Base-by-base conservation (phyloP, 2,329 filamentous ascomycete genomes). In the Chaetomium globosum region DNA sequence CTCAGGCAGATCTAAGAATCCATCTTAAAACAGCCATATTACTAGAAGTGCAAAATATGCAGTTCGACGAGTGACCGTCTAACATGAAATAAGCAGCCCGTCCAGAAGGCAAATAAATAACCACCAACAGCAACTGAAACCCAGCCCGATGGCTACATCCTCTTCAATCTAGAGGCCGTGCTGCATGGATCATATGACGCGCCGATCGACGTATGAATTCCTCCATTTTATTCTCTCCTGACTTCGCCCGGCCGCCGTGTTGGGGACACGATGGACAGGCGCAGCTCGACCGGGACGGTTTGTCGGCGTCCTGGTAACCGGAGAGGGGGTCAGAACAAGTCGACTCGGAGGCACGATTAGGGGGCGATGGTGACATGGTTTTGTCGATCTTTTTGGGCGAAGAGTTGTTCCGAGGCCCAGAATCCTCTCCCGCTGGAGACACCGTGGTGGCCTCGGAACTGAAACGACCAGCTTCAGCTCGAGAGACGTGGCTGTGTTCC, bases 161-260 rank as follows among this genome's bases (percentile, higher is more conserved):
- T 56, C 30, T 39, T 56, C 28, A 48, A 63, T 16, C 16, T 16
- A 30, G 13, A n/a, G 48, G 61, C 31, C 26, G 62, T 51, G 61
- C 52, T 46, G 64, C 65, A 51, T 57, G 64, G 59, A 70, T 70
- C 61, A 51, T 61, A 28, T 69, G 28, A 16, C 64, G 59, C 4
- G 64, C 62, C 31, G 67, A 63, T 31, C 68, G 67, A 23, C 68
- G 67, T 39, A 70, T 61, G 23, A 71, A 71, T 43, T 69, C 69
- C 28, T 64, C 61, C 59, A 68, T 36, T 48, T 43, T 57, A 33
- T 59, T 64, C 31, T 65, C 57, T 19, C 43, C 52, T 16, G 51
- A 48, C 31, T 58, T 54, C 5, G 46, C 26, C 39, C 23, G 49
- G n/a, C 53, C 31, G 21, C 56, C 48, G 26, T 65, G 62, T 26